Conservation (phyloP, 805 yeast genomes). For the Candida sithepensis region DNA sequence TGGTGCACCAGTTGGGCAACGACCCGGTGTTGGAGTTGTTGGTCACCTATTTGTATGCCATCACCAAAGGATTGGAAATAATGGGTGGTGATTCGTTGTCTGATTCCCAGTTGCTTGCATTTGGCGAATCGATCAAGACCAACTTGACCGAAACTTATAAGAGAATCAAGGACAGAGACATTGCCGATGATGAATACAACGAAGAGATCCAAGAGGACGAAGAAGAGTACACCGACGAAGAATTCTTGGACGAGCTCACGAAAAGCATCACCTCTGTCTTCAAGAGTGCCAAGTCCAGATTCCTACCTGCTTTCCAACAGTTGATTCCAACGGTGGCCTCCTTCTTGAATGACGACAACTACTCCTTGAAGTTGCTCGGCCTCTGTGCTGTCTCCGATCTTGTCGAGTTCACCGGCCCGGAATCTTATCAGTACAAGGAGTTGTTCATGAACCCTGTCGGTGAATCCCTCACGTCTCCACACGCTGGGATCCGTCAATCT, state of each 20-base stretch:
- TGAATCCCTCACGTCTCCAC: slow-evolving; percentile 61
- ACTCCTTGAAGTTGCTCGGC: slow-evolving; percentile 72
- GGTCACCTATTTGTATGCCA: slow-evolving; percentile 71
- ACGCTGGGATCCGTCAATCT: slow-evolving; percentile 78
- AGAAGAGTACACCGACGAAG: slow-evolving; percentile 85
- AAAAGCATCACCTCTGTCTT: slow-evolving; percentile 70
- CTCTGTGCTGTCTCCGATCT: slow-evolving; percentile 77
- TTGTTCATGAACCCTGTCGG: slow-evolving; percentile 60
- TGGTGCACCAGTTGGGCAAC: slow-evolving; percentile 61
- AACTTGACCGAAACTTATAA: slow-evolving; percentile 66
- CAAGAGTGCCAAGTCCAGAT: slow-evolving; percentile 53
- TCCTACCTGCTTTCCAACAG: slow-evolving; percentile 61
- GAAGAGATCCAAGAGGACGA: slow-evolving; percentile 86
- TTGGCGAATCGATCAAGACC: slow-evolving; percentile 56
- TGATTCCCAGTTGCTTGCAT: slow-evolving; percentile 47
- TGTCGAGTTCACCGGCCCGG: slow-evolving; percentile 73
- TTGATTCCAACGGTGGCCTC: slow-evolving; percentile 61
- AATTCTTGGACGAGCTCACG: slow-evolving; percentile 79
- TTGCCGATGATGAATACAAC: slow-evolving; percentile 78
- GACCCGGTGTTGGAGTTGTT: slow-evolving; percentile 85
- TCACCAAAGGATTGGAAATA: slow-evolving; percentile 61
- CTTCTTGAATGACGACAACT: slow-evolving; percentile 61
- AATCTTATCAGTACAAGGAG: slow-evolving; percentile 60
- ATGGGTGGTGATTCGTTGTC: slow-evolving; percentile 65
- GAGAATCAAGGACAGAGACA: slow-evolving; percentile 69